These are phyloP conservation scores for Vaccinium corymbosum DNA, from an alignment of 148 eudicot species.

Conservation along the genomic window DNA sequence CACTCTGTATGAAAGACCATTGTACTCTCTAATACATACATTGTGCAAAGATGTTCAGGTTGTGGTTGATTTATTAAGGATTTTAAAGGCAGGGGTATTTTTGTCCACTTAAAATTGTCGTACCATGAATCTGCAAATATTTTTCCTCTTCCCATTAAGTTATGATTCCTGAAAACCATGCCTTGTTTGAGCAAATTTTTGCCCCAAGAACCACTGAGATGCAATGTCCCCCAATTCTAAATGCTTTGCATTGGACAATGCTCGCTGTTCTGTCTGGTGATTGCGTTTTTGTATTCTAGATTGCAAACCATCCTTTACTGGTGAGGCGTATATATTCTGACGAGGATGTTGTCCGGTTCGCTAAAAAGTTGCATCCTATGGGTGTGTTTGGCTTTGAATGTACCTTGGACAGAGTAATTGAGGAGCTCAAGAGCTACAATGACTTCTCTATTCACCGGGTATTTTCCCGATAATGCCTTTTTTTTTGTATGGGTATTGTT, in stretches of 20 bases:
- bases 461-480: constrained; percentile 20
- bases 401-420: constrained; percentile 80
- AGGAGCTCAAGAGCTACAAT: constrained; percentile 83
- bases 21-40: no score
- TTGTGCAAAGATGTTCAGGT: no score
- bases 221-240: not conserved
- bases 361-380: constrained; percentile 68
- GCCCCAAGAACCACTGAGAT: no score
- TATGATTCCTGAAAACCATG: no score
- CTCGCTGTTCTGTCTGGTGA: constrained; percentile 12
- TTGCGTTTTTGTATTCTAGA: constrained; percentile 40
- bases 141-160: no score
- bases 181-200: no score
- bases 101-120: no score
- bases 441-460: constrained; percentile 91
- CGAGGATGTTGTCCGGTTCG: constrained; percentile 67
- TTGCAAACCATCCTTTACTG: constrained; percentile 94
- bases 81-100: no score
- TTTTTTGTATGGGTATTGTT: not conserved
- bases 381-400: constrained; percentile 97
- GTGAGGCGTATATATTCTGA: constrained; percentile 81
- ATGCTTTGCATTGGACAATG: not conserved
- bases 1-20: no score
- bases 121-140: no score
- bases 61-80: no score